Conservation (phyloP, 345 rosid species). For the Lepidium sativum region DNA sequence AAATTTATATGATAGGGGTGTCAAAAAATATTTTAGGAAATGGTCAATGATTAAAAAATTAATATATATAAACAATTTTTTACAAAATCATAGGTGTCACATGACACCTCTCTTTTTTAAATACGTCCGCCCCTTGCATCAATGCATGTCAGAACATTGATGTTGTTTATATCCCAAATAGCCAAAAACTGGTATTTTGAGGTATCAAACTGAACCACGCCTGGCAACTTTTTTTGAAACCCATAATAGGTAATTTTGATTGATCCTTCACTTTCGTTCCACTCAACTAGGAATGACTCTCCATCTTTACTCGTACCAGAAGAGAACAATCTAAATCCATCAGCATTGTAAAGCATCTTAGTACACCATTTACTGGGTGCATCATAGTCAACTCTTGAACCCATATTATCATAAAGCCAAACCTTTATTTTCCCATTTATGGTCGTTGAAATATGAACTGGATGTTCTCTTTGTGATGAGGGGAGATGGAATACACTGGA, state of each 20-base stretch:
- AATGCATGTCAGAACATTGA: conserved; percentile 42
- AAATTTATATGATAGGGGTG: too few species aligned
- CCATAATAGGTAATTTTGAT: conserved; percentile 66
- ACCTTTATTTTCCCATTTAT: conserved; percentile 83
- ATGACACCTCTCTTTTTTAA: too few species aligned
- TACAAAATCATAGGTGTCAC: too few species aligned
- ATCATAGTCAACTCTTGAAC: conserved; percentile 76
- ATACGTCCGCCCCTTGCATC: too few species aligned
- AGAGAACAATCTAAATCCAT: conserved; percentile 81
- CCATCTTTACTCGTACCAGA: conserved; percentile 94
- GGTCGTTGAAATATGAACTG: conserved; percentile 83
- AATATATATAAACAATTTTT: too few species aligned
- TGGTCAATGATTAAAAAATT: too few species aligned
- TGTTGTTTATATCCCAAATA: conserved; percentile 86
- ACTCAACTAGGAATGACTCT: conserved; percentile 72
- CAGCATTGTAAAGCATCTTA: conserved; percentile 78
- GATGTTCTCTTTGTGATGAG: conserved; percentile 81
- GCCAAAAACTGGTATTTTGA: conserved; percentile 81
- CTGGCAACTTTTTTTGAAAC: conserved; percentile 52
- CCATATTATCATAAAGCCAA: conserved; percentile 77
- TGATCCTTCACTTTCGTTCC: conserved; percentile 94
- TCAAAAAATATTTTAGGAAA: too few species aligned
- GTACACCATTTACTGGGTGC: conserved; percentile 81
- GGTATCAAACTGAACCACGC: conserved; percentile 76
- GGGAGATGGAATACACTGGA: conserved; percentile 77